phyloP scores from a whole-genome alignment of 2,329 filamentous ascomycete species.

The Colletotrichum melonis region DNA sequence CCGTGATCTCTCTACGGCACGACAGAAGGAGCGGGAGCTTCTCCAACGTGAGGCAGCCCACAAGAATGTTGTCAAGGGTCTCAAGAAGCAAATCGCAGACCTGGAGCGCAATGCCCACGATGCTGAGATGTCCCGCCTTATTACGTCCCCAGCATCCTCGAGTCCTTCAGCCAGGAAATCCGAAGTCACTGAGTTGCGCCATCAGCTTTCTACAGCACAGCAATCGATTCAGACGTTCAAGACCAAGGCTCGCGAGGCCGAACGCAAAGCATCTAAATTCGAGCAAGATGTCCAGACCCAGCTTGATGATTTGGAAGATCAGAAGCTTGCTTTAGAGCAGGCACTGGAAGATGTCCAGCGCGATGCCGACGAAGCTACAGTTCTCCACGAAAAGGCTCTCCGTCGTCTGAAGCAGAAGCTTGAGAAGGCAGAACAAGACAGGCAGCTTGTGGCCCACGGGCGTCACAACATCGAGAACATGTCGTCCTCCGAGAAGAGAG shows the following conservation, averaged over 20 bases:
- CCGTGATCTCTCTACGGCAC: conserved; percentile 70
- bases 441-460: conserved; percentile 44
- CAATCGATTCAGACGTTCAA: conserved; percentile 68
- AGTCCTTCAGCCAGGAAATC: conserved; percentile 64
- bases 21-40: conserved; percentile 74
- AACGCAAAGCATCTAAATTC: conserved; percentile 55
- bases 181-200: conserved; percentile 69
- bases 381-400: conserved; percentile 56
- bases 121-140: conserved; percentile 64
- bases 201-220: conserved; percentile 70
- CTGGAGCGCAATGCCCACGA: conserved; percentile 77
- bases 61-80: conserved; percentile 70
- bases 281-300: conserved; percentile 63
- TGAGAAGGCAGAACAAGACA: conserved; percentile 62
- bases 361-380: conserved; percentile 59
- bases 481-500: conserved; percentile 56
- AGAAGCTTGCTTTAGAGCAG: conserved; percentile 68
- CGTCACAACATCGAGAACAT: conserved; percentile 41
- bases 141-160: conserved; percentile 58
- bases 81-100: conserved; percentile 74
- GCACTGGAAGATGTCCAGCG: conserved; percentile 66
- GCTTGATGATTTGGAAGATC: conserved; percentile 68
- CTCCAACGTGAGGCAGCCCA: conserved; percentile 74
- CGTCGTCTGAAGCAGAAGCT: conserved; percentile 60
- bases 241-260: conserved; percentile 61